Conservation (phyloP, 805 yeast species). For the Candida pseudofarinosa region DNA sequence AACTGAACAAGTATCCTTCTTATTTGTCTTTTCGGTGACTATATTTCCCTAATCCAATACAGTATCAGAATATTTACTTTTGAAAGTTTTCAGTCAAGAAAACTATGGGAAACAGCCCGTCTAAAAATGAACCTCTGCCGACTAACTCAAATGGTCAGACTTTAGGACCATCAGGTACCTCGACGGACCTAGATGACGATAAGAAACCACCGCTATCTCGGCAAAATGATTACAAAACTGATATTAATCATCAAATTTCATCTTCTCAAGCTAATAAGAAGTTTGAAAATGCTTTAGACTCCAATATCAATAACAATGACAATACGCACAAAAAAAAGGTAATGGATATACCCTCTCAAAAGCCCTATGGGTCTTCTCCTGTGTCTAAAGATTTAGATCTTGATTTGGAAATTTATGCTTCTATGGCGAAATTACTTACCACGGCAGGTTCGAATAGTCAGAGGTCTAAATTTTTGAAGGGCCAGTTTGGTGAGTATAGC, state of each 20-base stretch:
- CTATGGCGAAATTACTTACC: conserved; percentile 39
- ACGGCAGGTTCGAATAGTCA: background rate
- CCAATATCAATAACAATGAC: conserved; percentile 4
- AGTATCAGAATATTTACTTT: background rate
- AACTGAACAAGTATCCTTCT: background rate
- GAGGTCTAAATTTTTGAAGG: background rate
- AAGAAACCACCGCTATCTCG: conserved; percentile 41
- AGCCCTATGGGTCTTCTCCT: background rate
- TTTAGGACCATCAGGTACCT: conserved; percentile 17
- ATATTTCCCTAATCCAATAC: background rate
- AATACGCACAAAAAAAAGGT: conserved; percentile 2
- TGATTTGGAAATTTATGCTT: conserved; percentile 44
- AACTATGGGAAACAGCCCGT: conserved; percentile 65
- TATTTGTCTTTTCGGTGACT: background rate
- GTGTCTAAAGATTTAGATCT: conserved; percentile 15
- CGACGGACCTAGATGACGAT: conserved; percentile 36
- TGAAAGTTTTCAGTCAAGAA: conserved; percentile 1
- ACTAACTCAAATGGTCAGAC: conserved; percentile 22
- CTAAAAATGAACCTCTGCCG: conserved; percentile 49
- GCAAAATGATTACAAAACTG: conserved; percentile 3
- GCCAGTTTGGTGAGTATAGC: conserved; percentile 16
- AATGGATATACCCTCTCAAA: background rate
- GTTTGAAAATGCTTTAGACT: conserved; percentile 1
- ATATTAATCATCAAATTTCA: conserved; percentile 2
- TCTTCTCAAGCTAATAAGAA: conserved; percentile 4